Evolutionary conservation across 2,329 filamentous ascomycete genomes (phyloP), one percentile per base, ranked within the genome.

Genomic region (Raffaelea albimanens): DNA sequence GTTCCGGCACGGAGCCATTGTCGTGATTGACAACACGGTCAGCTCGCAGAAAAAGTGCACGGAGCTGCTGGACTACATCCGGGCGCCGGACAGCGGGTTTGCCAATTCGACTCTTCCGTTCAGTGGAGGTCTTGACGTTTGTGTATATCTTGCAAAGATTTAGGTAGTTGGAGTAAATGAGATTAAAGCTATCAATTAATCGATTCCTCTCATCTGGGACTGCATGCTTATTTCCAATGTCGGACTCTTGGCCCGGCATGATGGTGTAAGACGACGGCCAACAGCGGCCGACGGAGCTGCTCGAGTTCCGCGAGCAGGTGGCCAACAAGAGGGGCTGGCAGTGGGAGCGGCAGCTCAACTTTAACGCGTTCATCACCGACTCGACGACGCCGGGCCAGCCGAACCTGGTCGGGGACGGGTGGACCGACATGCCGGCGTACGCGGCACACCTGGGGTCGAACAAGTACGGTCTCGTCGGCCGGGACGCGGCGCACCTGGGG

Each of bases 401-500:
- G 3, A 60, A 79, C 53, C 54, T 76, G 33, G 67, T 79, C 2
- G 52, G 63, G 20, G 76, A 80, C 52, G 67, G 62, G 8, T 79
- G 73, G 72, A 67, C 69, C 2, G 53, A 57, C 14, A 55, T 66
- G 52, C 63, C 58, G 43, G 61, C 63, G 5, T 72, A 63, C 58
- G 61, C 57, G 46, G 43, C 41, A 3, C 21, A 34, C 11, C 38
- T 46, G 65, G 66, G 5, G 51, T 71, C 2, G 48, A 64, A 3
- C 68, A 63, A 33, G 21, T 10, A 43, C 48, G 3, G 51, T 55
- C 10, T 38, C 34, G 34, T 38, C 5, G 34, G n/a, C 13, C 13
- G 5, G 14, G 18, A 23, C 10, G 11, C 45, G 8, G 45, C 41
- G 21, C 16, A 2, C 10, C 20, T 16, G 39, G 70, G 43, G 56